Conservation (phyloP, 2,329 filamentous ascomycete species). For the Balansia obtecta region DNA sequence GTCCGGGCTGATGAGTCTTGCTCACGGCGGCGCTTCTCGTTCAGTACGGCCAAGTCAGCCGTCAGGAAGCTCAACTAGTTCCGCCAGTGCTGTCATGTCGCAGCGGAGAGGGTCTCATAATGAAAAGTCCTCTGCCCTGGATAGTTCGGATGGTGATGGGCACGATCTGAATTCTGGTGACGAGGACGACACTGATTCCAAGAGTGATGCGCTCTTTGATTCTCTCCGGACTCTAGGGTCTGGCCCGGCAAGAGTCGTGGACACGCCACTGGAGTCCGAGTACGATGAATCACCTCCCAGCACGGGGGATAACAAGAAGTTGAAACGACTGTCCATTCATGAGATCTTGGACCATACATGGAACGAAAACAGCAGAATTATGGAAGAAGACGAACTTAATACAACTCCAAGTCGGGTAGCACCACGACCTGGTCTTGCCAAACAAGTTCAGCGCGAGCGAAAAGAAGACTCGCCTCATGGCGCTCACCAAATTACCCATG, state of each 20-base stretch:
- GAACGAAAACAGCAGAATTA: constrained; percentile 43
- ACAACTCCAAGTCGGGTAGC: constrained; percentile 36
- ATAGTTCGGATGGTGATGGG: constrained; percentile 57
- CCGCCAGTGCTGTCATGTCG: constrained; percentile 24
- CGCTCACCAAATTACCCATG: constrained; percentile 12
- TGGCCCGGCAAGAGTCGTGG: constrained; percentile 50
- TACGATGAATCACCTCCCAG: constrained; percentile 67
- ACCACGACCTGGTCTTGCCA: constrained; percentile 16
- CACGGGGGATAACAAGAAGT: constrained; percentile 38
- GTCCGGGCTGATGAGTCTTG: constrained; percentile 33
- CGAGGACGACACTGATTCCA: constrained; percentile 67
- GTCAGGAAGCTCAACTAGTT: constrained; percentile 30
- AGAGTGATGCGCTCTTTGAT: constrained; percentile 67
- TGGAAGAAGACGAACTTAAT: constrained; percentile 48
- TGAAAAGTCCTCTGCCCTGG: constrained; percentile 43
- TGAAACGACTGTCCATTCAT: constrained; percentile 45
- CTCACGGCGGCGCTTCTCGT: constrained; percentile 23
- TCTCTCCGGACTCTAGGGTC: constrained; percentile 62
- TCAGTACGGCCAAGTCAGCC: constrained; percentile 28
- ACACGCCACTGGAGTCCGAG: constrained; percentile 65
- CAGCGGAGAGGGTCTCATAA: constrained; percentile 20
- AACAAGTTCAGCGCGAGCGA: background rate
- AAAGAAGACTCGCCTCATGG: constrained; percentile 6
- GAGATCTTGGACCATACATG: constrained; percentile 44
- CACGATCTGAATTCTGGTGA: constrained; percentile 55